Evolutionary conservation across 306 rosid species (phyloP), one percentile per base, ranked within the genome.

Genomic region (Begonia peltatifolia): DNA sequence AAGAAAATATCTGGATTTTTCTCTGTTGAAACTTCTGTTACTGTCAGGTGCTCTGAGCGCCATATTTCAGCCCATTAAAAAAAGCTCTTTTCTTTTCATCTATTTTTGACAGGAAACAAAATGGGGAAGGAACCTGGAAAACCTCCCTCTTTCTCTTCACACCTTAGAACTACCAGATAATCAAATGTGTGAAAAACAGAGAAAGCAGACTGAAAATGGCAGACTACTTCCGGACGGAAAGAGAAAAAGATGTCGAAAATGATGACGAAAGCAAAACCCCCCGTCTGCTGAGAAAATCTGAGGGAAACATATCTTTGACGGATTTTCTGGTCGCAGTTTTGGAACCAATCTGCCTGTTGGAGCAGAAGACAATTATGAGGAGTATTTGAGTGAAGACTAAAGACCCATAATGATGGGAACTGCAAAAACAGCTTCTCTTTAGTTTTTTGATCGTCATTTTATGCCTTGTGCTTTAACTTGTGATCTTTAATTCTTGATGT

Each of bases 11-110:
- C 75, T 76, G 79, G 81, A 79, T 74, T 81, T 17, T 78, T 79
- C 80, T 76, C 79, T 71, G 93, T 60, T 71, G 64, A 70, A 61
- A 69, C 76, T 65, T 14, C 87, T 79, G 89, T 81, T 71, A 64
- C 60, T 65, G 81, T 70, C 92, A 76, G 83, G 79, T 67, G 60
- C 18, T 51, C 74, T 68, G 80, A 75, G 75, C 68, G 38, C 70
- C 78, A 71, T 78, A 67, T 69, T 52, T 67, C 73, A 63, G 65
- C 71, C 18, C 58, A 55, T 48, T 48, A 55, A 52, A 38, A 46
- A 57, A 72, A 72, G 77, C 11, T 52, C 12, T 47, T 17, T 17
- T 59, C 75, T 43, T 69, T 74, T 55, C 61, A 53, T 57, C 81
- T 53, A 59, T 36, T 65, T 72, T 68, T 58, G 50, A 62, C 18